A percentile compares a stretch with the other conserved stretches of the same genome.
Evolutionary conservation across 345 rosid species (phyloP).

Genomic region (Barbarea vulgaris): DNA sequence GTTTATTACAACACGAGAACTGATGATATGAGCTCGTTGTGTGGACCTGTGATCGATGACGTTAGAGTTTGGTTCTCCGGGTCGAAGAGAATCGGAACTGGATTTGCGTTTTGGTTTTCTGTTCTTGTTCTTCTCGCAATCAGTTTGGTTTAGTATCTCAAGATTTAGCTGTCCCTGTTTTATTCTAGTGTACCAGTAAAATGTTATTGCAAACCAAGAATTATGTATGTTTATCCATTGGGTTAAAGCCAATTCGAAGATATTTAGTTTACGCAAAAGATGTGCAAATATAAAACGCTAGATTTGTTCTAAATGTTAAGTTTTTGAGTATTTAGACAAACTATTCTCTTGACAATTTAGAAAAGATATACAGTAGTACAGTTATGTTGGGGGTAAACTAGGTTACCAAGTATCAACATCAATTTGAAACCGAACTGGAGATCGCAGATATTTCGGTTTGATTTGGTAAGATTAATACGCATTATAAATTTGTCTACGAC

Average conservation of each 20-base stretch:
- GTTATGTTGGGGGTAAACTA: neutral
- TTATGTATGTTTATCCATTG: neutral
- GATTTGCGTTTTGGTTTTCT: constrained; percentile 45
- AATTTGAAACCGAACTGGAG: neutral
- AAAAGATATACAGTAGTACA: too few relatives aligned
- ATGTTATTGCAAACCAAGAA: constrained; percentile 28
- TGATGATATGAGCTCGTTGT: constrained; percentile 93
- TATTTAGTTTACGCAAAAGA: neutral
- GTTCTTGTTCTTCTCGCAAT: constrained; percentile 34
- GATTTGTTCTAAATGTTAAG: neutral
- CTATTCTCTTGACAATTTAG: too few relatives aligned
- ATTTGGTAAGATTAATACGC: neutral
- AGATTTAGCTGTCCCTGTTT: constrained; percentile 4
- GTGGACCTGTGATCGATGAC: constrained; percentile 97
- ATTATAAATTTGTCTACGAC: neutral
- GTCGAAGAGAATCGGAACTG: constrained; percentile 42
- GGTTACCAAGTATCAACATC: neutral
- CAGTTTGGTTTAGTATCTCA: constrained; percentile 44
- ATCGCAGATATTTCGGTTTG: neutral
- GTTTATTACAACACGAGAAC: constrained; percentile 91
- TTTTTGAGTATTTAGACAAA: too few relatives aligned
- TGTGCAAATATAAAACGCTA: too few relatives aligned
- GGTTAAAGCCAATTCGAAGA: neutral
- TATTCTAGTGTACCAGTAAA: neutral
- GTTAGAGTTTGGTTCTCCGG: constrained; percentile 78